Percentiles rank a stretch among this genome's conserved stretches.
These are phyloP conservation scores for Sporothrix phasma DNA, from an alignment of 2,329 filamentous ascomycete genomes.

Conservation along the genomic window DNA sequence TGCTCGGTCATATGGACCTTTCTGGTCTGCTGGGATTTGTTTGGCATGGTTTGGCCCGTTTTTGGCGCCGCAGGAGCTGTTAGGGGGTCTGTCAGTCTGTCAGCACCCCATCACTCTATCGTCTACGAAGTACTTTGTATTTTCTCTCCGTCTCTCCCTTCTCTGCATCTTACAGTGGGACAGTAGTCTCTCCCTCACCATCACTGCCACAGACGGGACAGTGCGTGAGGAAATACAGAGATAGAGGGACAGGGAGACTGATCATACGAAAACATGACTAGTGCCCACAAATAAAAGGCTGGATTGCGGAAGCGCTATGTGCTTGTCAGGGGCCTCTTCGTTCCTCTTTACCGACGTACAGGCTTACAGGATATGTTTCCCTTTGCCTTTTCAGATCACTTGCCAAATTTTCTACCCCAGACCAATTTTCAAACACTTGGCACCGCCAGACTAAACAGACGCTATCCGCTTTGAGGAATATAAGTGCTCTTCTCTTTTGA, in stretches of 20 bases:
- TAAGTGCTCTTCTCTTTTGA: not conserved
- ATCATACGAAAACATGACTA: not conserved
- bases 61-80: not conserved
- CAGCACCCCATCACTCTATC: not conserved
- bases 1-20: slow-evolving; percentile 6
- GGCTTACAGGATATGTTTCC: slow-evolving; percentile 2
- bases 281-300: not conserved
- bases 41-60: not conserved
- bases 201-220: not conserved
- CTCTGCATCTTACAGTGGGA: not conserved
- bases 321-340: not conserved
- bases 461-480: not conserved
- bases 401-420: not conserved
- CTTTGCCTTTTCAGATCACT: not conserved
- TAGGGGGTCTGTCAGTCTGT: not conserved
- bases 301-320: not conserved
- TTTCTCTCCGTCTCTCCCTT: not conserved
- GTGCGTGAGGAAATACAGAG: not conserved
- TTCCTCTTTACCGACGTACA: not conserved
- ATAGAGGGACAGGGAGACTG: not conserved
- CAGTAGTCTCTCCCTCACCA: not conserved
- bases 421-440: not conserved
- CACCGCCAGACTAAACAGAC: not conserved
- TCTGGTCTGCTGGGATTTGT: not conserved
- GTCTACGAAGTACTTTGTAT: no score